Evolutionary conservation across 208 protist species (phyloP).

Genomic region (Angomonas desouzai): DNA sequence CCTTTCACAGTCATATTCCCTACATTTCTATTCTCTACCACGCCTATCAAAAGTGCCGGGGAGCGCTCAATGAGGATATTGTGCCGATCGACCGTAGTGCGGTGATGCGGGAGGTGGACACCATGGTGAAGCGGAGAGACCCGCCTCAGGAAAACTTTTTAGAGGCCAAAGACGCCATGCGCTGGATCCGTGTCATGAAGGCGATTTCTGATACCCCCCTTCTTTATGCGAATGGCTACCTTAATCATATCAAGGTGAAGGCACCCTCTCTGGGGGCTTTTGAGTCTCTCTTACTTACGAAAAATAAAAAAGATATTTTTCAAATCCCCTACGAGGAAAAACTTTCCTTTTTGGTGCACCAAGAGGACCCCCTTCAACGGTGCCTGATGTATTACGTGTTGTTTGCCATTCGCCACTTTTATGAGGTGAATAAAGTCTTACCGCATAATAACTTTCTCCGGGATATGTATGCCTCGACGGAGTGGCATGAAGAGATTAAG

Average conservation of each 20-base stretch:
- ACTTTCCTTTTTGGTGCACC: not conserved
- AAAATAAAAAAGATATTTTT: not conserved
- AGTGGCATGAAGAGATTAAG: constrained; percentile 89
- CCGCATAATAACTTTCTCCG: constrained; percentile 90
- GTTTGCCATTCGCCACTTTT: constrained; percentile 2
- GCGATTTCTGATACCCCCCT: not conserved
- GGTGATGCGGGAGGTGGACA: constrained; percentile 5
- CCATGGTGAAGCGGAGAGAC: constrained; percentile 19
- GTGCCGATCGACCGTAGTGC: not conserved
- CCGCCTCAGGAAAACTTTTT: constrained; percentile 49
- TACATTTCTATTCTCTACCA: constrained; percentile 84
- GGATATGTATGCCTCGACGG: constrained; percentile 95
- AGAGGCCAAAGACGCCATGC: constrained; percentile 26
- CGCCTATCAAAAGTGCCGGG: constrained; percentile 21
- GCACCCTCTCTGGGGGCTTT: not conserved
- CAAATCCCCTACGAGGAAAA: constrained; percentile 2
- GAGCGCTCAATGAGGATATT: not conserved
- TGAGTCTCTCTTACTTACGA: not conserved
- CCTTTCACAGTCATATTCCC: constrained; percentile 80
- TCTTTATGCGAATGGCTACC: not conserved
- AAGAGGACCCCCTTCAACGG: not conserved
- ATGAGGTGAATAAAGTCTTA: constrained; percentile 28
- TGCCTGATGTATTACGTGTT: constrained; percentile 8
- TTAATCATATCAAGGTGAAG: constrained; percentile 1
- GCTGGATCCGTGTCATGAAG: not conserved